phyloP scores from a whole-genome alignment of 2,329 filamentous ascomycete species.

The Colletotrichum australisinense region DNA sequence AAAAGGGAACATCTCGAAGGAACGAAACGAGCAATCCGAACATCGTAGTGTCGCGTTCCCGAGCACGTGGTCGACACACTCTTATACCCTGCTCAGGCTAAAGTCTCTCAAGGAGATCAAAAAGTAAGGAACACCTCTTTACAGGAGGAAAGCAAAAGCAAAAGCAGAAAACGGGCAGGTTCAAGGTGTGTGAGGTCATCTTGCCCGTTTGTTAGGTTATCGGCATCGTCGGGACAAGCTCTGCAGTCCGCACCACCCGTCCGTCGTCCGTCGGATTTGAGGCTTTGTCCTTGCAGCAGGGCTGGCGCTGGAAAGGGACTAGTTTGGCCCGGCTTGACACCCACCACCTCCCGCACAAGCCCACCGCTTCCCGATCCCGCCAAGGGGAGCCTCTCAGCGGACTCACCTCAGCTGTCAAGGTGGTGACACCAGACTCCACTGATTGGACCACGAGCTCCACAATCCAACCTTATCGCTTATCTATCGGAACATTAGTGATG shows the following conservation, averaged over 20 bases:
- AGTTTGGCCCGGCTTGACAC: neutral
- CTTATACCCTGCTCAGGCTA: neutral
- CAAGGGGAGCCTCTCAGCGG: neutral
- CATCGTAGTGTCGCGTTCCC: neutral
- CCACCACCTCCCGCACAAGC: neutral
- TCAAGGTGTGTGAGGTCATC: constrained; percentile 15
- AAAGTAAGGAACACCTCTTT: neutral
- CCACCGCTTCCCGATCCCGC: neutral
- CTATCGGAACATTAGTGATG: constrained; percentile 22
- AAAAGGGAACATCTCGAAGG: neutral
- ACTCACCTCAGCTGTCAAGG: neutral
- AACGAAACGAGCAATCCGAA: neutral
- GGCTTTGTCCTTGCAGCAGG: constrained; percentile 19
- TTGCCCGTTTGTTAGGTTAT: neutral
- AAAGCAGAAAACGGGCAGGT: neutral
- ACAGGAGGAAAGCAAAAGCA: neutral
- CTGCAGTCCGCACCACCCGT: neutral
- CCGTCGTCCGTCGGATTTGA: constrained; percentile 7
- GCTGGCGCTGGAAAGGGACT: constrained; percentile 24
- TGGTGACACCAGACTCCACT: neutral
- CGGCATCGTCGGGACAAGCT: constrained; percentile 31
- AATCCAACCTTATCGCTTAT: neutral
- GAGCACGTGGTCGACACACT: constrained; percentile 17
- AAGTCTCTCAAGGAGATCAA: neutral
- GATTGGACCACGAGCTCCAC: neutral